These are phyloP conservation scores for Cordyceps cateniannulata DNA, from an alignment of 2,329 filamentous ascomycete genomes.

Conservation along the genomic window DNA sequence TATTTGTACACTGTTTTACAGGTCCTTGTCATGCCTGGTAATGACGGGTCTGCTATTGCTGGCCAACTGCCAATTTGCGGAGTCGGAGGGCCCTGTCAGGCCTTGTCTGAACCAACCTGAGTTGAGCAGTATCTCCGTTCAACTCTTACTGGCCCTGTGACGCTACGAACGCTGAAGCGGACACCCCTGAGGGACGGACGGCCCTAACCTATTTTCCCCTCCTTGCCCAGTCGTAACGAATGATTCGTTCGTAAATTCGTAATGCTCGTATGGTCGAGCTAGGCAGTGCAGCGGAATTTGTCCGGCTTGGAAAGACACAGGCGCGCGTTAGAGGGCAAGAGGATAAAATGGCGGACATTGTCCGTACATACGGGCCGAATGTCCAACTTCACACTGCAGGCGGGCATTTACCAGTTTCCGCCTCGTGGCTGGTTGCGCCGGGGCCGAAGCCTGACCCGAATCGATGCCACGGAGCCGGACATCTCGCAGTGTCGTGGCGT, in stretches of 20 bases:
- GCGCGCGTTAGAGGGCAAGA: neutral
- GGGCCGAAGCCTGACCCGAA: too few relatives aligned
- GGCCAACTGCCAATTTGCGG: neutral
- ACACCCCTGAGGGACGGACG: neutral
- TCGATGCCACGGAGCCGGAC: too few relatives aligned
- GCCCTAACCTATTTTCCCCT: neutral
- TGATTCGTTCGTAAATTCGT: neutral
- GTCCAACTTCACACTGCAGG: too few relatives aligned
- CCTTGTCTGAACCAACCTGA: neutral
- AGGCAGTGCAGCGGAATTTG: neutral
- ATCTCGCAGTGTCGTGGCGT: too few relatives aligned
- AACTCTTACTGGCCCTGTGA: neutral
- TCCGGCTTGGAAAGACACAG: neutral
- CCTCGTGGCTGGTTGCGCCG: too few relatives aligned
- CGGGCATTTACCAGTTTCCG: too few relatives aligned
- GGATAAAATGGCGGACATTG: too few relatives aligned
- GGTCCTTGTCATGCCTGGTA: neutral
- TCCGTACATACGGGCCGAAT: too few relatives aligned
- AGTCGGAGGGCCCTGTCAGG: neutral
- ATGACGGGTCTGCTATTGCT: neutral
- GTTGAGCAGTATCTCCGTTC: conserved; percentile 5
- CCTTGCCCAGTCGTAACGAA: too few relatives aligned
- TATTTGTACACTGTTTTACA: neutral
- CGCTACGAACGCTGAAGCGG: conserved; percentile 1
- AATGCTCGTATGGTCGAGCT: neutral